Evolutionary conservation across 2,329 filamentous ascomycete species (phyloP), one percentile per base, ranked within the genome.

Genomic region (Mycosphaerella sp.): DNA sequence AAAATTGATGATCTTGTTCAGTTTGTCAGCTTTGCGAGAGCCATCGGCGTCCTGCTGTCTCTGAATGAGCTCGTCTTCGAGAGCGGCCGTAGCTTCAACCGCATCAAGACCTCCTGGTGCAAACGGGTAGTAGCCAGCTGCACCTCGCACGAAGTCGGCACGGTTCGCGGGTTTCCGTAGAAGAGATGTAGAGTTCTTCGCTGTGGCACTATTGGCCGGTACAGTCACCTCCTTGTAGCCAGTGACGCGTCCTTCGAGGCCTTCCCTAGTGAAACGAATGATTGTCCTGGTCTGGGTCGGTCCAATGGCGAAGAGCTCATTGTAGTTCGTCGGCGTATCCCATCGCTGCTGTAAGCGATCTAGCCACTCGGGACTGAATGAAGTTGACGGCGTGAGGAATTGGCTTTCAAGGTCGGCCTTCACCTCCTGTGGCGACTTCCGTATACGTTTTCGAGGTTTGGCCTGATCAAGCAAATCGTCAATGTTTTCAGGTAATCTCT

Each of bases 171-270:
- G 91, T 65, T 94, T 94, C 41, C 93, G 81, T 13, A 87, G 74
- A 36, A 96, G 76, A 4, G 89, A 95, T 0, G 90, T 97, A 2
- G 89, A 96, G 65, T 95, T 95, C 72, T 96, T 98, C 42, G 89
- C 91, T 13, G 87, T 96, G 13, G 87, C 88, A 62, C 86, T 94
- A 63, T 84, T 87, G 30, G 88, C 88, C 4, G 91, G 89, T 7
- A 97, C 83, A 1, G 93, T 96, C 44, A 97, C 87, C 68, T 96
- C 93, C 65, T 85, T 86, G 70, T 98, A 97, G 44, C 90, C 90
- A 7, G 88, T 95, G 18, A 98, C 91, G 46, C 86, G 81, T 17
- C 93, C 93, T 70, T 97, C 89, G 12, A 97, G 78, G 5, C 93
- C 93, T 70, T 95, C 89, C 49, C 93, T 80, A 40, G 84, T 86